Evolutionary conservation across 2,329 filamentous ascomycete species (phyloP), one percentile per base, ranked within the genome.

Genomic region (Talaromyces islandicus): DNA sequence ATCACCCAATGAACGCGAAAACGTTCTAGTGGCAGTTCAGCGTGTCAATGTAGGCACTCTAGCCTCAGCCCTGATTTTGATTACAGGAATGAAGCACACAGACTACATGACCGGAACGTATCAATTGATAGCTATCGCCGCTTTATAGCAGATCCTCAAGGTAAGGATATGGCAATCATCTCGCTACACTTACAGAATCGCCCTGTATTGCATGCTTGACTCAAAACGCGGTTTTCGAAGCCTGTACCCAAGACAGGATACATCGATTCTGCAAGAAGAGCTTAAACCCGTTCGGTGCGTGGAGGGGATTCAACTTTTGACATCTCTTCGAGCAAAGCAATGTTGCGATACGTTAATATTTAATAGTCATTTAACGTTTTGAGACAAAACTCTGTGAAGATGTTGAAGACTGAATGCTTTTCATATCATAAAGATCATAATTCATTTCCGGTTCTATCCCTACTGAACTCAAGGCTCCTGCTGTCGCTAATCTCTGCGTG

Each of bases 1-100:
- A 29, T 60, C 65, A 30, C 21, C 10, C 38, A 56, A 56, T 46
- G 32, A 29, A 27, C 54, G 54, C 7, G 54, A 56, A 24, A 30
- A 25, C 24, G 48, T 56, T 48, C 17, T 56, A 3, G 24, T 21
- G 7, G 43, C 38, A 4, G 29, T 56, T 27, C 35, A 46, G 24
- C 54, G 54, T 27, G 43, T 56, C 24, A 38, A 38, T 27, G 38
- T 38, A n/a, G 54, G 38, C n/a, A 56, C 54, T 30, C 54, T 56
- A 5, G 25, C 43, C 12, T 11, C 43, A n/a, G 38, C 35, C 38
- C 6, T 38, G 10, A 27, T 25, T 7, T 19, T 38, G 7, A 19
- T 56, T 25, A 32, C 38, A 25, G 17, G 27, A 1, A 43, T 56
- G 21, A 56, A 56, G 19, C 41, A 25, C n/a, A 24, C 54, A 6